Evolutionary conservation across 1,284 basidiomycete genomes (phyloP), one percentile per base, ranked within the genome.

Genomic region (Boletus smithii): DNA sequence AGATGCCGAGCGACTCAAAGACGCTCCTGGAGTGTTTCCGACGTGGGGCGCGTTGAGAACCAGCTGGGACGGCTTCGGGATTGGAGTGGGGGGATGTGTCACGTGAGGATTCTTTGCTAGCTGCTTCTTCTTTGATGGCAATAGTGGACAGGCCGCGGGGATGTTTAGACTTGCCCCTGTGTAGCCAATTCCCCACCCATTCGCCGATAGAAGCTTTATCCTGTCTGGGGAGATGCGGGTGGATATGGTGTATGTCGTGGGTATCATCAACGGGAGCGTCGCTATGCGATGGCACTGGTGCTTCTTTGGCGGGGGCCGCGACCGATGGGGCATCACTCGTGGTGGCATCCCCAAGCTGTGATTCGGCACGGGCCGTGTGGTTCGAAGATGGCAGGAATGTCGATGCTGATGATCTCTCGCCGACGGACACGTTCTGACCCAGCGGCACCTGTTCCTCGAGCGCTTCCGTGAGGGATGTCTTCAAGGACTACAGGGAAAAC

Each of bases 131-230:
- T 42, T 50, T 50, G 56, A 59, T 59, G 46, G 35, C 44, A 20
- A 40, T 27, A 17, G 45, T 47, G 29, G 65, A 50, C 3, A 52
- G 46, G 44, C 46, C 57, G 36, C 61, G 56, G 32, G 56, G 54
- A 44, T 56, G 53, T 48, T 56, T 69, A 22, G 58, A 40, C 53
- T 65, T 71, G 32, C 67, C 63, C 51, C 75, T 77, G 58, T 73
- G 75, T 75, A 80, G 80, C 69, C 71, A 74, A 0, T 76, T 79
- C 1, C 83, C 83, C 74, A 88, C 79, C 85, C 85, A 88, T 44
- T 83, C 80, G 16, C 76, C 73, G 42, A 81, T 55, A n/a, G 54
- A 59, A n/a, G 72, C 14, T 67, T 66, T 44, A 62, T 70, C 65
- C 11, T 57, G 52, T 46, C 53, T 54, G 30, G n/a, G n/a, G n/a